phyloP scores from a whole-genome alignment of 768 basidiomycete species.

The Pleurotus platypus region DNA sequence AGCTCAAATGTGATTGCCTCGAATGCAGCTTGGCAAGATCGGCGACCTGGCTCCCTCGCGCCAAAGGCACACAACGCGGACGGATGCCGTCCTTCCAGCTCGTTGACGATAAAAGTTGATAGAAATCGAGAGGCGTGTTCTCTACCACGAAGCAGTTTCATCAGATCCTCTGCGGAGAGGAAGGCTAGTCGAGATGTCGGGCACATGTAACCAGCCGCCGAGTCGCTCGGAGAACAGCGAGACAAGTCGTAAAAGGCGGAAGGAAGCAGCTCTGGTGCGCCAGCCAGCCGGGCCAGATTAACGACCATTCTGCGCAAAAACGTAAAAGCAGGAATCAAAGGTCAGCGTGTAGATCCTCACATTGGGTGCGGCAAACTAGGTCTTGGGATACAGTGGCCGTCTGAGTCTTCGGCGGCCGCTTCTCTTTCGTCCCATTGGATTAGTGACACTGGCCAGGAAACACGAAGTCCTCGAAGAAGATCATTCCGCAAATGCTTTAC shows the following conservation, averaged over 20 bases:
- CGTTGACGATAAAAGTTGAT: constrained; percentile 72
- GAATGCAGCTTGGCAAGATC: constrained; percentile 67
- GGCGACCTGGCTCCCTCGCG: constrained; percentile 44
- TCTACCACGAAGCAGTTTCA: constrained; percentile 61
- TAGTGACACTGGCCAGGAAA: constrained; percentile 61
- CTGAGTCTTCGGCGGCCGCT: constrained; percentile 43
- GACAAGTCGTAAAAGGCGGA: constrained; percentile 82
- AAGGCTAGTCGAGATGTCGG: constrained; percentile 30
- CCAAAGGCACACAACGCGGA: constrained; percentile 43
- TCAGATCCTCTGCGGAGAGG: constrained; percentile 52
- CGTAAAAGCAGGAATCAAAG: constrained; percentile 7
- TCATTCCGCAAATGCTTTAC: constrained; percentile 55
- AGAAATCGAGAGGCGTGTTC: constrained; percentile 73
- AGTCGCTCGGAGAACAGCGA: constrained; percentile 60
- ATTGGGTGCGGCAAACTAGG: constrained; percentile 62
- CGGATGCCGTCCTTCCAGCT: constrained; percentile 63
- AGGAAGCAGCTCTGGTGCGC: constrained; percentile 58
- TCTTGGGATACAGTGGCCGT: constrained; percentile 56
- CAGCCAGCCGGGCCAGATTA: constrained; percentile 56
- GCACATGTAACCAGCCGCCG: constrained; percentile 47
- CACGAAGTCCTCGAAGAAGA: constrained; percentile 47
- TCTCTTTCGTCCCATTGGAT: constrained; percentile 67
- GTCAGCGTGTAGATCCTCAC: constrained; percentile 33
- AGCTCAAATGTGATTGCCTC: constrained; percentile 75
- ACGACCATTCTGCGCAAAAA: constrained; percentile 50